Conservation (phyloP, 1,284 basidiomycete genomes). For the Ganoderma multipileum region DNA sequence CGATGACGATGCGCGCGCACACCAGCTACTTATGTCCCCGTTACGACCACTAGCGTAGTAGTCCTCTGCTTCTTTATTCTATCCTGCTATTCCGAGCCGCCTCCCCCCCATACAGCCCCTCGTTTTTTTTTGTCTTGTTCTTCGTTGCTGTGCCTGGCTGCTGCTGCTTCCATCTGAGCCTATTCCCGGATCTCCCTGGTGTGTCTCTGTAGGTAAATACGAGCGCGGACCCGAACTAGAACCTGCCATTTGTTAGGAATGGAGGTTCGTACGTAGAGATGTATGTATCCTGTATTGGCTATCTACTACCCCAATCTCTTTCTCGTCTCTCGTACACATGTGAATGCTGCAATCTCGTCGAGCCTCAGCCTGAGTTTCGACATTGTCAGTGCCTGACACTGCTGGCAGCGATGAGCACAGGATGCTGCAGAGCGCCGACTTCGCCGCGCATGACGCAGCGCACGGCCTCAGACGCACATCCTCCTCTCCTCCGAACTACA, state of each 20-base stretch:
- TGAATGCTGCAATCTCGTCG: background rate
- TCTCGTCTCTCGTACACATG: background rate
- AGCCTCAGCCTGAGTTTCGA: background rate
- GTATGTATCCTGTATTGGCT: slow-evolving; percentile 36
- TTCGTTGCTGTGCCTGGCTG: slow-evolving; percentile 29
- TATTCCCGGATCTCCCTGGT: slow-evolving; percentile 2
- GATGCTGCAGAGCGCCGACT: background rate
- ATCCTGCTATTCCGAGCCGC: background rate
- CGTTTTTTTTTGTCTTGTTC: slow-evolving; percentile 32
- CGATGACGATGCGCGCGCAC: slow-evolving; percentile 25
- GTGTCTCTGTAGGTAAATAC: slow-evolving; percentile 26
- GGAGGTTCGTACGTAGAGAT: slow-evolving; percentile 17
- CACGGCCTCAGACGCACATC: background rate
- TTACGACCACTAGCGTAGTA: slow-evolving; percentile 21
- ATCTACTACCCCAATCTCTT: slow-evolving; percentile 12
- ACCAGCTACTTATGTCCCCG: slow-evolving; percentile 1
- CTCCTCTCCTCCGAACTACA: slow-evolving; percentile 1
- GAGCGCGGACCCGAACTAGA: slow-evolving; percentile 18
- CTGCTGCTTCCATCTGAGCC: slow-evolving; percentile 33
- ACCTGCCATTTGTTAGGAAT: slow-evolving; percentile 31
- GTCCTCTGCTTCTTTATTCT: slow-evolving; percentile 3
- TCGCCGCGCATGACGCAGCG: background rate
- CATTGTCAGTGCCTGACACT: too few relatives aligned
- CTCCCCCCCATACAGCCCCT: slow-evolving; percentile 16
- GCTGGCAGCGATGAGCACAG: background rate